These are phyloP conservation scores for Atkinsonella hypoxylon DNA, from an alignment of 2,329 filamentous ascomycete species.

Conservation along the genomic window DNA sequence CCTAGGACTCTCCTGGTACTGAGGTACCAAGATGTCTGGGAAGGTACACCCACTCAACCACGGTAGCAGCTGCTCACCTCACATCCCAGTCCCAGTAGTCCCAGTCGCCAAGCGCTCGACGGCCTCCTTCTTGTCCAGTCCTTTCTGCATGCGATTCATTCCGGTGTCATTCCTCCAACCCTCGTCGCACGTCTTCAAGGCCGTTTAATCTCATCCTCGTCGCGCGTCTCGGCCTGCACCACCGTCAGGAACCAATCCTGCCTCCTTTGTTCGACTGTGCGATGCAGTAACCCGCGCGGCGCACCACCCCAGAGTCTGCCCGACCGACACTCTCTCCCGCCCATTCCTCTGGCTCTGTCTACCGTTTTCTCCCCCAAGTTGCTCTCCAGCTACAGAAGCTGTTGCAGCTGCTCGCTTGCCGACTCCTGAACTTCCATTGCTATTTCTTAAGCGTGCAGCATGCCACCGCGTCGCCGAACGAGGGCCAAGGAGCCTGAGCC, in stretches of 20 bases:
- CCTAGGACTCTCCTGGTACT: not conserved
- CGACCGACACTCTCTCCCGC: slow-evolving; percentile 8
- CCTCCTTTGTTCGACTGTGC: slow-evolving; percentile 8
- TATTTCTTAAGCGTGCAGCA: slow-evolving; percentile 12
- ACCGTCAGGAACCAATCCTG: not conserved
- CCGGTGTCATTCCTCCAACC: not conserved
- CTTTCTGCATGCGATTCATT: not conserved
- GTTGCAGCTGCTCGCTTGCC: not conserved
- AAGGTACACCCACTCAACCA: too few relatives aligned
- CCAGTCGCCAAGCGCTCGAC: not conserved
- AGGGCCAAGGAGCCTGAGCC: slow-evolving; percentile 19
- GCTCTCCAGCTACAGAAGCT: slow-evolving; percentile 2
- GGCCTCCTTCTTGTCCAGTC: not conserved
- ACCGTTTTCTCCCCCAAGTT: not conserved
- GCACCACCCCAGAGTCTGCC: slow-evolving; percentile 9
- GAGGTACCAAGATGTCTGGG: too few relatives aligned
- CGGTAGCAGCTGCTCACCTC: not conserved
- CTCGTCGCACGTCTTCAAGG: not conserved
- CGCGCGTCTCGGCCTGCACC: slow-evolving; percentile 3
- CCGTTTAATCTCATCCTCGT: not conserved
- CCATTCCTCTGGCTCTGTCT: not conserved
- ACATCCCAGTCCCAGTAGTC: not conserved
- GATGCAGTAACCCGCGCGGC: slow-evolving; percentile 14
- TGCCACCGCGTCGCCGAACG: slow-evolving; percentile 26
- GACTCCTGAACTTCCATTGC: slow-evolving; percentile 6